Base-by-base conservation (phyloP, 2,329 filamentous ascomycete genomes). In the Neofusicoccum parvum region DNA sequence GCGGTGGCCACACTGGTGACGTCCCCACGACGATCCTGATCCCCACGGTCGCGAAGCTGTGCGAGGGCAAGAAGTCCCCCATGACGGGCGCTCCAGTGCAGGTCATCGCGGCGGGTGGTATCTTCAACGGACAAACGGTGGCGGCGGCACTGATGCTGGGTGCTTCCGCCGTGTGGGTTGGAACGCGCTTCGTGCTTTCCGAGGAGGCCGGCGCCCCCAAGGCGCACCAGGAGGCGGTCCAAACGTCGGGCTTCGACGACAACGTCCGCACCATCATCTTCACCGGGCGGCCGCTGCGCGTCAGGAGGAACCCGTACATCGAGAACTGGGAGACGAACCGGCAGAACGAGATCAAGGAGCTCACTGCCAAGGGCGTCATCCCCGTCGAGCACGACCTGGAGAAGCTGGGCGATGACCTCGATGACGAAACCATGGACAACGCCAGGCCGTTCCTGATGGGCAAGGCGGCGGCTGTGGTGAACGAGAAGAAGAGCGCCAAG, bases 181-280 rank as follows among this genome's bases (percentile, higher is more conserved):
- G 95, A 76, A 99, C 95, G 45, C 88, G 95, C 70, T 99, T 99
- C 83, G 90, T 99, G 71, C 87, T 99, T 67, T 89, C 89, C 65
- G 92, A 97, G 71, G 95, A 99, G 85, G 95, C 95, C 65, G 94
- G 95, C 75, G 95, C 95, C 11, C 92, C 95, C 71, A 90, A 92
- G 80, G 87, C 91, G 53, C 94, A 99, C 86, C 95, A 98, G 83
- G 94, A 99, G 76, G 92, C 94, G 68, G 95, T 99, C 72, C 88
- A 88, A 75, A 97, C 94, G 49, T 88, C 95, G 62, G 88, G 91
- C 72, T 97, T 95, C 79, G 93, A 98, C 80, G 95, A 99, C 81
- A 99, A 96, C 75, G 83, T 98, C 78, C 91, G 92, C 77, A 99
- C 95, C 58, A 92, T 98, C 79, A 99, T 99, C 83, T 99, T 98